These are phyloP conservation scores for Aphanomyces stellatus DNA, from an alignment of 352 stramenopile genomes.

Conservation along the genomic window DNA sequence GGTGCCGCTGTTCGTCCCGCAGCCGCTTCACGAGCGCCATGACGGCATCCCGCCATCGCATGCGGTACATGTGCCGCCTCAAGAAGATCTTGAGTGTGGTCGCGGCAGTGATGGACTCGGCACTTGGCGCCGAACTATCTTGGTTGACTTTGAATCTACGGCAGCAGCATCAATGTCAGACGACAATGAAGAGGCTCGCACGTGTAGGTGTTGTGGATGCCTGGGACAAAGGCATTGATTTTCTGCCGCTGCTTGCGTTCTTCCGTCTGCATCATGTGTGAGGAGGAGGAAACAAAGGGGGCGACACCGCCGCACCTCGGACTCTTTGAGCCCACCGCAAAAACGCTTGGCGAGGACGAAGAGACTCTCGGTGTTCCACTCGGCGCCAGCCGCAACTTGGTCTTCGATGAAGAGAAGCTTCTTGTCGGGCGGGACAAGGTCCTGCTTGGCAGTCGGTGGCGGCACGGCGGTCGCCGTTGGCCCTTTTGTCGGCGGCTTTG, in stretches of 20 bases:
- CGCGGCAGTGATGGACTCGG: not conserved
- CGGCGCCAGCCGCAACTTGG: slow-evolving; percentile 32
- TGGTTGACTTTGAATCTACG: slow-evolving; percentile 5
- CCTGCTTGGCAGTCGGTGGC: not conserved
- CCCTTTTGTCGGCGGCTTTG: not conserved
- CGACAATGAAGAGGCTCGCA: not conserved
- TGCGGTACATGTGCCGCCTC: slow-evolving; percentile 30
- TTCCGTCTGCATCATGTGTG: slow-evolving; percentile 20
- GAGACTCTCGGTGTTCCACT: slow-evolving; percentile 45
- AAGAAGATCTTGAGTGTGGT: slow-evolving; percentile 32
- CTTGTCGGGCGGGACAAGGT: not conserved
- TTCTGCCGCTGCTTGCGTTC: slow-evolving; percentile 27
- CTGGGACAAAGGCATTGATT: slow-evolving; percentile 18
- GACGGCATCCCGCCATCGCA: slow-evolving; percentile 37
- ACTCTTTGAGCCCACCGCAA: slow-evolving; percentile 47
- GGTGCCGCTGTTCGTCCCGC: slow-evolving; percentile 26
- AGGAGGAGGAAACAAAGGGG: not conserved
- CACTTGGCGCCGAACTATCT: not conserved
- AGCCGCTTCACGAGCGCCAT: slow-evolving; percentile 32
- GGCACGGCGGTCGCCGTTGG: not conserved
- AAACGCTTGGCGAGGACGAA: slow-evolving; percentile 49
- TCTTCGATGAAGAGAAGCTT: slow-evolving; percentile 44
- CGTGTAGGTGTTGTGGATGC: slow-evolving; percentile 10
- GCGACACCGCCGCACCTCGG: slow-evolving; percentile 22
- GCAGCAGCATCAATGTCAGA: too few species aligned